A percentile compares a stretch with the other conserved stretches of the same genome.
Evolutionary conservation across 805 yeast species (phyloP).

Genomic region (Wickerhamomyces pijperi): DNA sequence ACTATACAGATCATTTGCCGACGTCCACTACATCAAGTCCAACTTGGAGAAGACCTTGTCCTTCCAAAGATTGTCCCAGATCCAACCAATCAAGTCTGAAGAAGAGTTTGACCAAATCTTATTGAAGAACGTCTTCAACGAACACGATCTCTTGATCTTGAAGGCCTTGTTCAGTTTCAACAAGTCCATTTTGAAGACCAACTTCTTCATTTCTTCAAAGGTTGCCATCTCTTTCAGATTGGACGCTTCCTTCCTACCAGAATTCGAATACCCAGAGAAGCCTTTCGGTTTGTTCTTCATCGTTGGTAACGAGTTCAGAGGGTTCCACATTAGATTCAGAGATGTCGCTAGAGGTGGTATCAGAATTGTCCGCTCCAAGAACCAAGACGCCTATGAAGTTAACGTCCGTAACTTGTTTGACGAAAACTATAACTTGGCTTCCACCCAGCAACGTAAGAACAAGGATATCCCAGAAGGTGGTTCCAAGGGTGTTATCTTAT

Average conservation of each 20-base stretch:
- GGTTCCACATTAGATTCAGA: slow-evolving; percentile 93
- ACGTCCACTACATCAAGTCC: slow-evolving; percentile 69
- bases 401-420: slow-evolving; percentile 86
- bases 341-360: slow-evolving; percentile 98
- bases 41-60: slow-evolving; percentile 70
- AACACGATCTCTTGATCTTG: slow-evolving; percentile 70
- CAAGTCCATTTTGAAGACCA: slow-evolving; percentile 81
- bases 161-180: slow-evolving; percentile 78
- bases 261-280: slow-evolving; percentile 78
- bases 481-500: slow-evolving; percentile 88
- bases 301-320: slow-evolving; percentile 94
- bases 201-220: slow-evolving; percentile 87
- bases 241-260: slow-evolving; percentile 77
- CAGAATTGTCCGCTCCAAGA: slow-evolving; percentile 83
- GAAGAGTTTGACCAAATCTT: slow-evolving; percentile 64
- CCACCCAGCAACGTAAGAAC: slow-evolving; percentile 92
- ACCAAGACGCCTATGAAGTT: slow-evolving; percentile 71
- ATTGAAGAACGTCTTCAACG: slow-evolving; percentile 57
- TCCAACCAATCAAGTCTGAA: slow-evolving; percentile 63
- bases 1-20: slow-evolving; percentile 85
- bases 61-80: slow-evolving; percentile 73
- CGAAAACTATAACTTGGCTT: slow-evolving; percentile 91
- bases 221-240: slow-evolving; percentile 91
- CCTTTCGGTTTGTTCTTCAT: slow-evolving; percentile 93
- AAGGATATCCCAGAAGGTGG: slow-evolving; percentile 99